Conservation (phyloP, 768 basidiomycete species). For the Dioszegia crocea region DNA sequence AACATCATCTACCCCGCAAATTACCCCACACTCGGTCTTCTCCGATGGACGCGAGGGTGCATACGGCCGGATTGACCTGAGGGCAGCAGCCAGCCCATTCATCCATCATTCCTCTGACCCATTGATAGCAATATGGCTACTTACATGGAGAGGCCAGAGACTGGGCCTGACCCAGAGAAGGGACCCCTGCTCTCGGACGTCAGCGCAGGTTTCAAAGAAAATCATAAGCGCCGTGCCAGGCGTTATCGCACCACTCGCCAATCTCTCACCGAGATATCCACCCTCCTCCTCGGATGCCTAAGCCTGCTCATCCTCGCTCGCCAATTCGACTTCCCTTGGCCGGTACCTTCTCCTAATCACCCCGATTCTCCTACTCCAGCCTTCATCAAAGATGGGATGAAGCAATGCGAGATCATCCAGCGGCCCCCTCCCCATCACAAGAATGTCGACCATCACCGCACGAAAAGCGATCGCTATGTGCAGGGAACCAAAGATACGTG, state of each 20-base stretch:
- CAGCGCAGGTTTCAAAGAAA: neutral
- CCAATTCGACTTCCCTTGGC: constrained; percentile 30
- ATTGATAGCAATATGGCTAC: too few species aligned
- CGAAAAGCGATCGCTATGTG: constrained; percentile 43
- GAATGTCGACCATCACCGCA: constrained; percentile 22
- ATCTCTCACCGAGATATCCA: neutral
- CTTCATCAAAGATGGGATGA: constrained; percentile 36
- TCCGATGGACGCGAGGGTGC: neutral
- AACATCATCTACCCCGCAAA: neutral
- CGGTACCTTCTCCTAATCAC: constrained; percentile 18
- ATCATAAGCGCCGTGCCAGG: neutral
- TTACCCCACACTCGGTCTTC: neutral
- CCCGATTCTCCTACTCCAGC: constrained; percentile 15
- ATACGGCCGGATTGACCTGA: too few species aligned
- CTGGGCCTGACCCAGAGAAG: constrained; percentile 3
- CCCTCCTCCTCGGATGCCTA: constrained; percentile 4
- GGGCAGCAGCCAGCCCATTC: too few species aligned
- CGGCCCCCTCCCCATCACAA: constrained; percentile 32
- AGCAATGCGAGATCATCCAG: constrained; percentile 44
- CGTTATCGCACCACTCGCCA: neutral
- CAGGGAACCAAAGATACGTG: constrained; percentile 57
- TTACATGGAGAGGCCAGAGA: too few species aligned
- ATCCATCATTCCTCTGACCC: too few species aligned
- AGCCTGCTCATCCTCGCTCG: neutral
- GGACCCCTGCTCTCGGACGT: neutral